These are phyloP conservation scores for Murraya koenigii DNA, from an alignment of 345 rosid species.

Conservation along the genomic window DNA sequence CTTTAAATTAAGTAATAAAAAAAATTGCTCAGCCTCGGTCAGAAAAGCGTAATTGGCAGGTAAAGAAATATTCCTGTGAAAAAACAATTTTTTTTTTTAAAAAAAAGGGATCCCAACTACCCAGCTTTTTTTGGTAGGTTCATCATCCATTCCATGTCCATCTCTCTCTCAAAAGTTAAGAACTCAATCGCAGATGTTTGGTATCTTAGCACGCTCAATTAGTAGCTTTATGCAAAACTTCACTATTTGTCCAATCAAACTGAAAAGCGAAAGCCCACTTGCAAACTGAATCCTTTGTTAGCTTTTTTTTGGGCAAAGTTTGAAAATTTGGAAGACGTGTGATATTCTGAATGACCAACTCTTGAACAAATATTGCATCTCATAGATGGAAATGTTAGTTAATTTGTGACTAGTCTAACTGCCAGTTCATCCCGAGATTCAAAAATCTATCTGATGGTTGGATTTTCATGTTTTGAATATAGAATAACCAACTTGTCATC, in stretches of 20 bases:
- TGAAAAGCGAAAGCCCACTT: background rate
- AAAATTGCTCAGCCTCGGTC: background rate
- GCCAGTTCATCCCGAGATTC: background rate
- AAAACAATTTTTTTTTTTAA: too few species aligned
- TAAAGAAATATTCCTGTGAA: too few species aligned
- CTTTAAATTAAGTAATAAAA: too few species aligned
- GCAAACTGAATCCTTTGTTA: background rate
- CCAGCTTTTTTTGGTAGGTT: background rate
- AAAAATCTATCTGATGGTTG: background rate
- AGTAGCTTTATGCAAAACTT: background rate
- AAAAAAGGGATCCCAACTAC: background rate
- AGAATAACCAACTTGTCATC: too few species aligned
- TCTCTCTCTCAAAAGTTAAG: background rate
- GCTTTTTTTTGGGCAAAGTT: too few species aligned
- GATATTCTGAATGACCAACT: background rate
- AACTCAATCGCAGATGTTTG: background rate
- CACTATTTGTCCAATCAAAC: background rate
- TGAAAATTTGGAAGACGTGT: too few species aligned
- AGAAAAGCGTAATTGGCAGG: too few species aligned
- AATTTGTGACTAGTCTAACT: too few species aligned
- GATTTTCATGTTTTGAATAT: background rate
- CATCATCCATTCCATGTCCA: background rate
- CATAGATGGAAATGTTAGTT: too few species aligned
- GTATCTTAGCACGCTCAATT: background rate
- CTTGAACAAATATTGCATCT: too few species aligned